phyloP scores from a whole-genome alignment of 1,139 yeast genomes.

The Lipomyces yarrowii region DNA sequence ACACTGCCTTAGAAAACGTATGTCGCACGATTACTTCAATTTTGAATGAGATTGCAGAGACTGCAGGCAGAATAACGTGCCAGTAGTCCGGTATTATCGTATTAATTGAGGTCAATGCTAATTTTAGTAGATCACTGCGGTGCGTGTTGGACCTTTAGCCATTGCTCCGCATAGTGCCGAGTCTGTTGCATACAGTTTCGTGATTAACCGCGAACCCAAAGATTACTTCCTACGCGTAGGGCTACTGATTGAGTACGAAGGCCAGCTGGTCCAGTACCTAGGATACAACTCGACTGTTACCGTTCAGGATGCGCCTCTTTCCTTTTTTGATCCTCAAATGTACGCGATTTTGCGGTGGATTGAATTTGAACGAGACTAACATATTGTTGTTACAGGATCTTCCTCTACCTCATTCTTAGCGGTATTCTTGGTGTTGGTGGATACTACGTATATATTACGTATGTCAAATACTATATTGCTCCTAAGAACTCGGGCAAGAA shows the following conservation, averaged over 20 bases:
- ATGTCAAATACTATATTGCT: constrained; percentile 25
- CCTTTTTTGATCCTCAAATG: constrained; percentile 68
- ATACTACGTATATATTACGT: constrained; percentile 18
- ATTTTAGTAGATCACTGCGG: constrained; percentile 51
- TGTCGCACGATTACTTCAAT: constrained; percentile 3
- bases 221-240: constrained; percentile 48
- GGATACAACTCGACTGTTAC: constrained; percentile 61
- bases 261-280: constrained; percentile 54
- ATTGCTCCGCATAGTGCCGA: constrained; percentile 47
- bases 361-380: neutral
- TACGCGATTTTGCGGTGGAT: constrained; percentile 6
- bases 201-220: constrained; percentile 35
- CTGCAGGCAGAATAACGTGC: neutral
- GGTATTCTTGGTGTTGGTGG: constrained; percentile 25
- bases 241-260: constrained; percentile 56
- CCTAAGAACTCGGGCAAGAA: constrained; percentile 27
- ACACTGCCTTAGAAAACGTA: constrained; percentile 45
- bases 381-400: constrained; percentile 5
- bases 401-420: constrained; percentile 21
- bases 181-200: constrained; percentile 46
- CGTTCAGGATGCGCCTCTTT: constrained; percentile 66
- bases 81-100: neutral
- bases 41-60: neutral
- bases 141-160: constrained; percentile 63
- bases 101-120: neutral